Evolutionary conservation across 169 alveolate genomes (phyloP).

Genomic region (Plasmodium inui): DNA sequence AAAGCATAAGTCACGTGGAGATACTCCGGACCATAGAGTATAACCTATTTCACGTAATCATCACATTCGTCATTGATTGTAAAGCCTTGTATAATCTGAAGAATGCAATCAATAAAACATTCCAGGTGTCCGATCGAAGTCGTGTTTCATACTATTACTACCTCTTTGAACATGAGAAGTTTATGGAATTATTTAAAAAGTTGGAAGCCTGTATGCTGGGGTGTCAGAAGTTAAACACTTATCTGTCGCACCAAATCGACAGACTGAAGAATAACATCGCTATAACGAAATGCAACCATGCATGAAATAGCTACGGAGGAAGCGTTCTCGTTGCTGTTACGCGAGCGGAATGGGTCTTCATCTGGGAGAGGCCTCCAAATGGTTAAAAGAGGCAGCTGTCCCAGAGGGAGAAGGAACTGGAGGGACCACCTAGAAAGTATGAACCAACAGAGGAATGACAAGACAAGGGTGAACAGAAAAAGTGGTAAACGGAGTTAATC

Average conservation of each 20-base stretch:
- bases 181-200: constrained; percentile 25
- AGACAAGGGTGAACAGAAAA: not conserved
- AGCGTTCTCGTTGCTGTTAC: not conserved
- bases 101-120: constrained; percentile 5
- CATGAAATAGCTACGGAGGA: not conserved
- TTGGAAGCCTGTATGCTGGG: constrained; percentile 24
- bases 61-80: constrained; percentile 39
- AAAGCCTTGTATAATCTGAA: constrained; percentile 39
- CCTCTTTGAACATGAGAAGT: constrained; percentile 32
- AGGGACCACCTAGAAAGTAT: not conserved
- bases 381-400: not conserved
- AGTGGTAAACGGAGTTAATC: not conserved
- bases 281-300: not conserved
- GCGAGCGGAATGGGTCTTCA: not conserved
- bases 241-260: constrained; percentile 13
- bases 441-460: not conserved
- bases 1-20: constrained; percentile 23
- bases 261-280: constrained; percentile 10
- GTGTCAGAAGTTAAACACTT: constrained; percentile 24
- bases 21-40: constrained; percentile 9
- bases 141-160: constrained; percentile 13
- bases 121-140: not conserved
- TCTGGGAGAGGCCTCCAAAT: not conserved
- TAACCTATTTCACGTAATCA: constrained; percentile 18
- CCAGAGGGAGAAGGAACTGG: not conserved